Percentiles rank a stretch among this genome's conserved stretches.
These are phyloP conservation scores for Cucurbita ficifolia DNA, from an alignment of 306 rosid genomes.

Conservation along the genomic window DNA sequence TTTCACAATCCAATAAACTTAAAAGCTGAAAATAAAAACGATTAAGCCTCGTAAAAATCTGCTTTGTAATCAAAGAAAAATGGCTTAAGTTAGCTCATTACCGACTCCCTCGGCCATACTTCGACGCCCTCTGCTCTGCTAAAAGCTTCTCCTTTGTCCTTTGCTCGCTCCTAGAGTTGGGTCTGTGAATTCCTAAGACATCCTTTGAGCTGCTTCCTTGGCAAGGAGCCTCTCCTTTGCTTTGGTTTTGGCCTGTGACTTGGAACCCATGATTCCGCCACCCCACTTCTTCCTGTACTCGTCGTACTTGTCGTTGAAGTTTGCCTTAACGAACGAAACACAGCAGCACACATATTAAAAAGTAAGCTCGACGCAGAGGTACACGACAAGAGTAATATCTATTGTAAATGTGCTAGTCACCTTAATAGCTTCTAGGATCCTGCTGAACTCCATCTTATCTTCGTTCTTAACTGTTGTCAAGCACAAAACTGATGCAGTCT, in stretches of 20 bases:
- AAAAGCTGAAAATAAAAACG: not conserved
- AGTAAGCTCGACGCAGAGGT: not conserved
- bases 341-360: not conserved
- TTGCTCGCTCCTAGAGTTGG: not conserved
- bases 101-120: not conserved
- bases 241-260: constrained; percentile 64
- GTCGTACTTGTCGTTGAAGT: constrained; percentile 60
- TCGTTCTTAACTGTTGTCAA: constrained; percentile 80
- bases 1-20: not conserved
- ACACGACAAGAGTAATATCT: not conserved
- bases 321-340: constrained; percentile 29
- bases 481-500: constrained; percentile 57
- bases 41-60: not conserved
- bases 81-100: not conserved
- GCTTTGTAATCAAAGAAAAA: not conserved
- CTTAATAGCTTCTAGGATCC: constrained; percentile 65
- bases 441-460: constrained; percentile 64
- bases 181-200: constrained; percentile 17
- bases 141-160: not conserved
- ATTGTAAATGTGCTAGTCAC: constrained; percentile 2
- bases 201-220: constrained; percentile 72
- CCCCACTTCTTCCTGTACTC: constrained; percentile 81
- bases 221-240: constrained; percentile 58
- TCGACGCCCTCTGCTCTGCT: not conserved
- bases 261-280: constrained; percentile 81